These are phyloP conservation scores for Penicillium nucicola DNA, from an alignment of 495 filamentous ascomycete genomes.

Conservation along the genomic window DNA sequence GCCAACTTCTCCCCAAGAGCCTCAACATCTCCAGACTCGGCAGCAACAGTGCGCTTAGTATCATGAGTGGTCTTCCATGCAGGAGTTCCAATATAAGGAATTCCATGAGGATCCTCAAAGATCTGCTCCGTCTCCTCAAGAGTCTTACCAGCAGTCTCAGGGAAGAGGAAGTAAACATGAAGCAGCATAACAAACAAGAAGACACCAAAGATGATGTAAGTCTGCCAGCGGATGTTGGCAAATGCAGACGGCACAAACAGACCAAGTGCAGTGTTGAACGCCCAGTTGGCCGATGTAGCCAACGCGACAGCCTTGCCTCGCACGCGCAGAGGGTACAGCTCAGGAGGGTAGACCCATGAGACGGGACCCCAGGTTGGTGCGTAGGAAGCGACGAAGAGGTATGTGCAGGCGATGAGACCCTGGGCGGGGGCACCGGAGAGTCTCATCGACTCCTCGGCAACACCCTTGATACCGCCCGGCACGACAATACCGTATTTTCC, in stretches of 20 bases:
- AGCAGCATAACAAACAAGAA: slow-evolving; percentile 67
- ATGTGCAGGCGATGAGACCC: slow-evolving; percentile 62
- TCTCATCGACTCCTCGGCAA: slow-evolving; percentile 32
- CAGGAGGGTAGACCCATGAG: slow-evolving; percentile 63
- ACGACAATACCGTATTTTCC: slow-evolving; percentile 51
- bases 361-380: slow-evolving; percentile 59
- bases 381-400: slow-evolving; percentile 62
- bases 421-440: slow-evolving; percentile 43
- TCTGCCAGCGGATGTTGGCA: slow-evolving; percentile 65
- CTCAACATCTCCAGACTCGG: slow-evolving; percentile 24
- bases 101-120: slow-evolving; percentile 60
- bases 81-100: slow-evolving; percentile 61
- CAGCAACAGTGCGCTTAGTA: slow-evolving; percentile 24
- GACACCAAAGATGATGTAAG: slow-evolving; percentile 72
- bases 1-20: slow-evolving; percentile 21
- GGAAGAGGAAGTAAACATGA: slow-evolving; percentile 78
- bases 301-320: slow-evolving; percentile 65
- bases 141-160: slow-evolving; percentile 77
- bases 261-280: slow-evolving; percentile 73
- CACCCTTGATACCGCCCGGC: slow-evolving; percentile 36
- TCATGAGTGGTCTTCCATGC: slow-evolving; percentile 61
- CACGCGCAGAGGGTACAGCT: slow-evolving; percentile 62
- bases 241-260: slow-evolving; percentile 73
- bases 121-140: slow-evolving; percentile 71
- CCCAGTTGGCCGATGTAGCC: slow-evolving; percentile 69